phyloP scores from a whole-genome alignment of 345 rosid species.

The Dimocarpus longan region DNA sequence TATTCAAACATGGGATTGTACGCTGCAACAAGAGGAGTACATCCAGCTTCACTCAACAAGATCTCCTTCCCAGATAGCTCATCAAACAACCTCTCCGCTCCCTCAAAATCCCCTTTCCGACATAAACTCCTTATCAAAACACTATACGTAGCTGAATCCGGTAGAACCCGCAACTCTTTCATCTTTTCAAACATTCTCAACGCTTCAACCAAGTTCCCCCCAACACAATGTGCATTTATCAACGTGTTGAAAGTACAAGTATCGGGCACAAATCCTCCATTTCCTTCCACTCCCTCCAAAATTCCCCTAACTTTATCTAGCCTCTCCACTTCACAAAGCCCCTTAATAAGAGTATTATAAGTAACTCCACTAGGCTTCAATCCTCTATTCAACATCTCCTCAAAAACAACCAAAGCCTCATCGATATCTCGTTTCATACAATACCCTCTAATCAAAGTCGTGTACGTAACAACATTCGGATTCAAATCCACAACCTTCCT shows the following conservation, averaged over 20 bases:
- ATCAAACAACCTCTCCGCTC: constrained; percentile 65
- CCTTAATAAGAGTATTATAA: constrained; percentile 76
- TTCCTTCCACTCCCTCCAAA: constrained; percentile 37
- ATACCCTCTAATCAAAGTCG: constrained; percentile 81
- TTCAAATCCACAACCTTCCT: constrained; percentile 45
- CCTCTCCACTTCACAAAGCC: constrained; percentile 63
- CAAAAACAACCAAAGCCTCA: constrained; percentile 60
- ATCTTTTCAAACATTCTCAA: constrained; percentile 56
- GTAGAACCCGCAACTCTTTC: constrained; percentile 45
- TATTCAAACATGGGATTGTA: constrained; percentile 74
- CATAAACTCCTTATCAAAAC: constrained; percentile 69
- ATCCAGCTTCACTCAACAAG: constrained; percentile 49
- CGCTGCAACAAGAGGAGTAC: constrained; percentile 75
- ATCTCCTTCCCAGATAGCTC: constrained; percentile 55
- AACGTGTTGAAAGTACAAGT: constrained; percentile 77
- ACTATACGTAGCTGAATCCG: constrained; percentile 86
- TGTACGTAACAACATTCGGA: constrained; percentile 72
- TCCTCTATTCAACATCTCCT: constrained; percentile 54
- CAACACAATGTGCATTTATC: constrained; percentile 61
- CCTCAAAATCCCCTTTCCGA: constrained; percentile 52
- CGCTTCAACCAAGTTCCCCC: constrained; percentile 65
- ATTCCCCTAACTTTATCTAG: constrained; percentile 59
- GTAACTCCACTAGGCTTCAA: constrained; percentile 62
- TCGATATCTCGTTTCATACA: constrained; percentile 70
- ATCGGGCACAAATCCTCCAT: constrained; percentile 57